Evolutionary conservation across 176 grass and related monocot species (phyloP), one percentile per base, ranked within the genome.

Genomic region (Neostapfia colusana): DNA sequence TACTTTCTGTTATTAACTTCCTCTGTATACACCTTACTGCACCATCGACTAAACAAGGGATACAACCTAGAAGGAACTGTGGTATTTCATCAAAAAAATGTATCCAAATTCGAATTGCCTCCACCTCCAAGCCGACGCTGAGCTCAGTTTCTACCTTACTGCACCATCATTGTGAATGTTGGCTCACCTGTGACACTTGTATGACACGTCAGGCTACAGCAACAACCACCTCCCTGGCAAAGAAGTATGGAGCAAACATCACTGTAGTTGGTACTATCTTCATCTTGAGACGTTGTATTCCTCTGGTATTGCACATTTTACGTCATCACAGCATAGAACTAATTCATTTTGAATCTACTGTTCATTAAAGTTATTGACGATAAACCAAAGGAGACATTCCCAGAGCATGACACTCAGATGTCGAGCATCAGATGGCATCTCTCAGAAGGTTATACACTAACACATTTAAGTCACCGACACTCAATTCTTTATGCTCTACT

Each of bases 391-490:
- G 95, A 95, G 70, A 87, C 81, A 3, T 62, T 99, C 40, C 95
- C 89, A 49, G 92, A 92, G 66, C 95, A 99, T 71, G 95, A 95
- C 81, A 67, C 92, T 63, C 95, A 95, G 75, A 70, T 99, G 79
- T 99, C 92, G 62, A 92, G 89, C 79, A 95, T 99, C 62, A 73
- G 95, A 87, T 95, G 92, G 92, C 89, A 99, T 56, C 95, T 99
- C 73, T 99, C 95, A 26, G 92, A 99, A 99, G 95, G 95, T 99
- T 7, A 42, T 55, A 21, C 53, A 15, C 2, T 21, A 17, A 17
- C 41, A 35, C 41, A 53, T 81, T 65, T 42, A 46, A 68, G 1
- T 53, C 26, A 40, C 65, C 0, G 13, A 44, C 26, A 13, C 20
- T 39, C 18, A 7, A 5, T 14, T 76, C 15, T 16, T 46, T 75